Percentiles rank a stretch among this genome's conserved stretches.
Evolutionary conservation across 768 basidiomycete genomes (phyloP).

Genomic region (Hericium rajendrae): DNA sequence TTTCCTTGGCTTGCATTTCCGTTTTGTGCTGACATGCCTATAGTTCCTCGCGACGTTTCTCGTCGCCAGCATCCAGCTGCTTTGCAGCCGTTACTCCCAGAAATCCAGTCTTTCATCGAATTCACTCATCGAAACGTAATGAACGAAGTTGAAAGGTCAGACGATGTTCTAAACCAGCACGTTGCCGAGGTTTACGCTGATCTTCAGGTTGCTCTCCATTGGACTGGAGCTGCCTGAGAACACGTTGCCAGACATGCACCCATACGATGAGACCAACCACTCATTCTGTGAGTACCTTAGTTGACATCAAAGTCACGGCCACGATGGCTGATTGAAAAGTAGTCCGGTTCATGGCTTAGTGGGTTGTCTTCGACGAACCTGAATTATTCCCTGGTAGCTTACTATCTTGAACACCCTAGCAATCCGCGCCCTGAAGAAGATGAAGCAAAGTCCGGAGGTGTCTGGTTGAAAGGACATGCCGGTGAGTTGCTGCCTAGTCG

Average conservation of each 20-base stretch:
- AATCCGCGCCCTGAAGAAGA: slow-evolving; percentile 26
- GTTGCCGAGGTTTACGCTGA: neutral
- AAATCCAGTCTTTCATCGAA: slow-evolving; percentile 39
- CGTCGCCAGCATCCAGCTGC: slow-evolving; percentile 40
- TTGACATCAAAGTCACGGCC: neutral
- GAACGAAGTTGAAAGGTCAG: slow-evolving; percentile 20
- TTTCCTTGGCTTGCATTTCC: neutral
- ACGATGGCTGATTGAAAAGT: neutral
- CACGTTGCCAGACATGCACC: slow-evolving; percentile 37
- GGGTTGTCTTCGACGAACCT: slow-evolving; percentile 10
- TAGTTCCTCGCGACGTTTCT: slow-evolving; percentile 42
- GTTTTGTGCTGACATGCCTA: neutral
- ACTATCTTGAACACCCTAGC: slow-evolving; percentile 11
- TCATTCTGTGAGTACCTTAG: slow-evolving; percentile 10
- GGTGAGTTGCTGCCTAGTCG: slow-evolving; percentile 13
- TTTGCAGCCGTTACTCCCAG: slow-evolving; percentile 40
- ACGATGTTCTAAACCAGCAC: slow-evolving; percentile 30
- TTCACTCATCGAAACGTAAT: slow-evolving; percentile 45
- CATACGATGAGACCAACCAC: slow-evolving; percentile 24
- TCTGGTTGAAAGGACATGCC: slow-evolving; percentile 31
- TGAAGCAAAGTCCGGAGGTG: slow-evolving; percentile 20
- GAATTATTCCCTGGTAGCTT: neutral
- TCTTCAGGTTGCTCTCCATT: slow-evolving; percentile 35
- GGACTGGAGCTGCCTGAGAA: slow-evolving; percentile 49
- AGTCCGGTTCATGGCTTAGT: slow-evolving; percentile 68